Conservation (phyloP, 805 yeast genomes). For the Metschnikowia cubensis region DNA sequence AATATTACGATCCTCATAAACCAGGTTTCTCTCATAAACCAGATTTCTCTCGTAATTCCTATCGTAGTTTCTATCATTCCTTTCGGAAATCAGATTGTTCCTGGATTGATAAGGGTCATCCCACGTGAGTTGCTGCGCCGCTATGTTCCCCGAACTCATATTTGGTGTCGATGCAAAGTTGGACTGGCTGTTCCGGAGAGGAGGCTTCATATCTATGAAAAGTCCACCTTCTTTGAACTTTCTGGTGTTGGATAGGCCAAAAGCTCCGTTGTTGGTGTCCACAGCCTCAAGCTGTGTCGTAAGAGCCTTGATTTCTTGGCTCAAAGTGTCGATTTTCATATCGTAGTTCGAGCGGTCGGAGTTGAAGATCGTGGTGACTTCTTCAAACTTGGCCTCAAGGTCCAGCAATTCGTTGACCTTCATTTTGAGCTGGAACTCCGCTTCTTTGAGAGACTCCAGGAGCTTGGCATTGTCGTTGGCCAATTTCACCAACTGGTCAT, state of each 20-base stretch:
- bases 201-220: constrained; percentile 10
- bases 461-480: constrained; percentile 3
- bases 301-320: constrained; percentile 12
- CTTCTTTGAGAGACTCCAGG: constrained; percentile 24
- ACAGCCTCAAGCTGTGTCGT: not conserved
- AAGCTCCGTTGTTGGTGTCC: not conserved
- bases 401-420: constrained; percentile 23
- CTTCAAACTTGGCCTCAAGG: constrained; percentile 28
- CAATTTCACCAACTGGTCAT: constrained; percentile 25
- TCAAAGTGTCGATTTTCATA: constrained; percentile 23
- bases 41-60: not conserved
- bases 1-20: constrained; percentile 5
- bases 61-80: not conserved
- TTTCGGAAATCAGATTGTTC: not conserved
- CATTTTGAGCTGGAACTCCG: constrained; percentile 17
- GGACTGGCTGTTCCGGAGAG: not conserved
- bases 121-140: not conserved
- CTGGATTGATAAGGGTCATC: not conserved
- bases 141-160: not conserved
- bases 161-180: not conserved
- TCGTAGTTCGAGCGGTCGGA: constrained; percentile 28
- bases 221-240: constrained; percentile 13
- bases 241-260: constrained; percentile 6
- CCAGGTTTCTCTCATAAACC: not conserved
- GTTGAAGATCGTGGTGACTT: constrained; percentile 28